These are phyloP conservation scores for Talaromyces funiculosus DNA, from an alignment of 2,329 filamentous ascomycete species.

Conservation along the genomic window DNA sequence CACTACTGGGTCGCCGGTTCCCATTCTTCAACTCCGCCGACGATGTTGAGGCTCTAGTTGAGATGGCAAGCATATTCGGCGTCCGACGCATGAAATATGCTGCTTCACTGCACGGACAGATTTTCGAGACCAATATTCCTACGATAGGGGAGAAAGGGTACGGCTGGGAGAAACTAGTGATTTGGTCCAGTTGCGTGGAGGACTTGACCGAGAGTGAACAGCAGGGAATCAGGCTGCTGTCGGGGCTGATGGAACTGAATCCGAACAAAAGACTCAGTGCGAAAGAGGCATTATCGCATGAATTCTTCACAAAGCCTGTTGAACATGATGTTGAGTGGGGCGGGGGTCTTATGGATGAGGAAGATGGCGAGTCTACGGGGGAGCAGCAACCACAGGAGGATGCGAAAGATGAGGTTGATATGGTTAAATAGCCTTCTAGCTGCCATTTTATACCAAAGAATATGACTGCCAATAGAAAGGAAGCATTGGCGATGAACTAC, in stretches of 20 bases:
- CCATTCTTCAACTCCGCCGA: constrained; percentile 99
- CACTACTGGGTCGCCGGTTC: constrained; percentile 83
- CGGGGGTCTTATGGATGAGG: constrained; percentile 27
- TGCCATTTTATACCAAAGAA: background rate
- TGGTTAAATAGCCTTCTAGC: constrained; percentile 22
- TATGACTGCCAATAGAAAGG: background rate
- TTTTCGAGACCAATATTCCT: constrained; percentile 88
- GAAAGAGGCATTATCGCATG: constrained; percentile 40
- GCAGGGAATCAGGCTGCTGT: constrained; percentile 40
- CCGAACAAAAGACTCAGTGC: constrained; percentile 39
- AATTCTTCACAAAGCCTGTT: constrained; percentile 40
- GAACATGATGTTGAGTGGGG: constrained; percentile 38
- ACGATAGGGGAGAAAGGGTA: constrained; percentile 83
- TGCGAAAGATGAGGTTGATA: constrained; percentile 33
- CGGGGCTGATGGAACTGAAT: constrained; percentile 41
- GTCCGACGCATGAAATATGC: constrained; percentile 74
- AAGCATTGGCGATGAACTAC: too few species aligned
- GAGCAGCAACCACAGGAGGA: constrained; percentile 24
- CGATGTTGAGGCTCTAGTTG: constrained; percentile 94
- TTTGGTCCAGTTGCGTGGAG: constrained; percentile 84
- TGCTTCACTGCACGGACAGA: constrained; percentile 77
- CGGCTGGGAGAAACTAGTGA: constrained; percentile 83
- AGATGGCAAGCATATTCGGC: constrained; percentile 94
- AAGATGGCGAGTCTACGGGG: constrained; percentile 31
- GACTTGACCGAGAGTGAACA: constrained; percentile 47